Percentiles rank a stretch among this genome's conserved stretches.
Evolutionary conservation across 768 basidiomycete species (phyloP).

Genomic region (Hydnomerulius pinastri): DNA sequence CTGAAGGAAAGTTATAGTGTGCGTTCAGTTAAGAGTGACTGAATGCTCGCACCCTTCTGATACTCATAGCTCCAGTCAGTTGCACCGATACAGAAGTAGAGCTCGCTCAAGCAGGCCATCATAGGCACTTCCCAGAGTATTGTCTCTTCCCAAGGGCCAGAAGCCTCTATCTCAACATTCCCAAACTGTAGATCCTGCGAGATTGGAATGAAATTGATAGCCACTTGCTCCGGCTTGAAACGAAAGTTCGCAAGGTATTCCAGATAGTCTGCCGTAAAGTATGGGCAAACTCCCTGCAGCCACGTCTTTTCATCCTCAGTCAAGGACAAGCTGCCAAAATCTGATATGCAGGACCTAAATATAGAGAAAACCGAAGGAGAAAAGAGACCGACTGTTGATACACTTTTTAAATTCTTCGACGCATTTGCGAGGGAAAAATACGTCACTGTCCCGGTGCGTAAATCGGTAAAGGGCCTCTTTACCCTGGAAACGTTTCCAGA

Average conservation of each 20-base stretch:
- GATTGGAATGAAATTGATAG: conserved; percentile 61
- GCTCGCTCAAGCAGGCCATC: conserved; percentile 90
- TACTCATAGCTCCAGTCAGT: conserved; percentile 87
- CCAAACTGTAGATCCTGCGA: conserved; percentile 55
- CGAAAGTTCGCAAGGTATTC: conserved; percentile 70
- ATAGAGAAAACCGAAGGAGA: conserved; percentile 23
- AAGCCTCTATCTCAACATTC: conserved; percentile 67
- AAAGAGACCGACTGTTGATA: conserved; percentile 54
- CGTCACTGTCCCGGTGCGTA: conserved; percentile 69
- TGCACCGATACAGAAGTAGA: conserved; percentile 74
- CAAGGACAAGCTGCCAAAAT: conserved; percentile 63
- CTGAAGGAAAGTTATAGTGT: conserved; percentile 39
- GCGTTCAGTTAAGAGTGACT: neutral
- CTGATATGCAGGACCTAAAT: conserved; percentile 41
- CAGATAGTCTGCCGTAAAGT: conserved; percentile 71
- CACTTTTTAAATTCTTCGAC: conserved; percentile 44
- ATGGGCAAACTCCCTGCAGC: conserved; percentile 72
- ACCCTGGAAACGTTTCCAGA: conserved; percentile 74
- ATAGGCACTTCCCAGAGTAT: conserved; percentile 97
- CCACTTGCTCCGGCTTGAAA: conserved; percentile 68
- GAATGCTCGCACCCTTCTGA: conserved; percentile 64
- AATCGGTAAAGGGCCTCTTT: conserved; percentile 74
- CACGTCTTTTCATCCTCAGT: conserved; percentile 64
- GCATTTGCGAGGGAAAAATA: conserved; percentile 55
- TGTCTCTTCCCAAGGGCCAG: conserved; percentile 77